These are phyloP conservation scores for Alloteropsis semialata DNA, from an alignment of 176 grass and related monocot genomes.

Conservation along the genomic window DNA sequence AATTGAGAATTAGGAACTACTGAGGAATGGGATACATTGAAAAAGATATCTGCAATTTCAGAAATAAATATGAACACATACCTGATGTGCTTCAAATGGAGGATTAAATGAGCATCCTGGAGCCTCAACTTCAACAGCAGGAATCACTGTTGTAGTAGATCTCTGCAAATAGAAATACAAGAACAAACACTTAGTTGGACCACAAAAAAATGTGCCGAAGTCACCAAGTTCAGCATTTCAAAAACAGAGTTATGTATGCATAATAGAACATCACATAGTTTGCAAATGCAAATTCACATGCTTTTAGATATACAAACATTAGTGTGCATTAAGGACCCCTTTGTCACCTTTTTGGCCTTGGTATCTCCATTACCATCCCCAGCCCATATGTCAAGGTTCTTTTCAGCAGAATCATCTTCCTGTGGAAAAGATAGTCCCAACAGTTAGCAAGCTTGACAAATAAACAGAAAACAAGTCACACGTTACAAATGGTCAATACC, in stretches of 20 bases:
- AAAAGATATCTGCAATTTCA: neutral
- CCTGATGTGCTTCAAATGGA: slow-evolving; percentile 82
- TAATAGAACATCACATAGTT: neutral
- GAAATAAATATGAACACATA: slow-evolving; percentile 28
- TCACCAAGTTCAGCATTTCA: slow-evolving; percentile 2
- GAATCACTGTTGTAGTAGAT: slow-evolving; percentile 46
- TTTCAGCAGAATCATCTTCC: slow-evolving; percentile 43
- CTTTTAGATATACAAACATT: neutral
- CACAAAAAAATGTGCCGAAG: neutral
- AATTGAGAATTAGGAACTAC: neutral
- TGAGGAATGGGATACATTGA: neutral
- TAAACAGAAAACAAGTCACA: neutral
- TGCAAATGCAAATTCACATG: neutral
- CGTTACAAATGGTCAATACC: slow-evolving; percentile 32
- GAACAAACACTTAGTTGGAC: neutral
- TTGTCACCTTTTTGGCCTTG: slow-evolving; percentile 57
- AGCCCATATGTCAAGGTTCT: slow-evolving; percentile 70
- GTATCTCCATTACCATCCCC: slow-evolving; percentile 22
- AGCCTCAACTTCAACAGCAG: slow-evolving; percentile 86
- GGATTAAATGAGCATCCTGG: slow-evolving; percentile 93
- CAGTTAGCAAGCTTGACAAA: slow-evolving; percentile 22
- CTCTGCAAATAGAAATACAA: slow-evolving; percentile 43
- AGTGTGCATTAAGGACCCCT: neutral
- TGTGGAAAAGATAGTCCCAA: neutral
- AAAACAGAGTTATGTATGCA: neutral